A percentile compares a stretch with the other conserved stretches of the same genome.
phyloP scores from a whole-genome alignment of 352 stramenopile genomes.

The Pythium oligandrum region DNA sequence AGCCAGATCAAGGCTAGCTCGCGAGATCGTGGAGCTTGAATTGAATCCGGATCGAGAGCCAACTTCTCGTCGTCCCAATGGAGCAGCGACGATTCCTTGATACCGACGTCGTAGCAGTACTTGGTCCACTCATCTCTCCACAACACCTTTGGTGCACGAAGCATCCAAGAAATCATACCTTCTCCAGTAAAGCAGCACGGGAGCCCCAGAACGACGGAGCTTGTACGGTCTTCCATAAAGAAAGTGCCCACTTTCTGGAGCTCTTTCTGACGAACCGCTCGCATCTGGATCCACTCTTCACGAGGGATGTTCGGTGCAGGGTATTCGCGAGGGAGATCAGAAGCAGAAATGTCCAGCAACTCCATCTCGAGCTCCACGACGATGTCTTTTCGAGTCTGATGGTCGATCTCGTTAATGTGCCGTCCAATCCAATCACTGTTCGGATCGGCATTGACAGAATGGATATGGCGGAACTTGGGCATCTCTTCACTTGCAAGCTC shows the following conservation, averaged over 20 bases:
- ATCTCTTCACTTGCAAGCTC: constrained; percentile 37
- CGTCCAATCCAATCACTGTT: constrained; percentile 50
- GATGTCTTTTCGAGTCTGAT: constrained; percentile 50
- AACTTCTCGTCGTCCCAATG: constrained; percentile 30
- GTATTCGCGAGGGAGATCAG: constrained; percentile 14
- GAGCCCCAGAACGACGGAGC: constrained; percentile 23
- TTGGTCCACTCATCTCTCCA: constrained; percentile 53
- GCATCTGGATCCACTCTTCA: constrained; percentile 49
- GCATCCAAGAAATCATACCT: constrained; percentile 61
- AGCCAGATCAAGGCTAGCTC: constrained; percentile 46
- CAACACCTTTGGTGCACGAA: constrained; percentile 30
- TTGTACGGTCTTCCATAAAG: constrained; percentile 51
- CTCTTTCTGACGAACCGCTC: constrained; percentile 34
- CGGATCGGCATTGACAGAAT: constrained; percentile 40
- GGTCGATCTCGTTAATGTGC: constrained; percentile 46
- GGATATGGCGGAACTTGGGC: constrained; percentile 39
- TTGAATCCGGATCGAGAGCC: constrained; percentile 39
- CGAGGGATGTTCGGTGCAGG: constrained; percentile 15
- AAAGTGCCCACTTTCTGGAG: constrained; percentile 39
- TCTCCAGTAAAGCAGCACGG: constrained; percentile 55
- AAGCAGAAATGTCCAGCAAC: constrained; percentile 42
- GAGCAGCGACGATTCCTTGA: constrained; percentile 21
- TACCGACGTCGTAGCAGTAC: constrained; percentile 31
- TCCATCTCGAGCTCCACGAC: constrained; percentile 62
- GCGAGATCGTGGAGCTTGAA: constrained; percentile 30